Percentiles rank a stretch among this genome's conserved stretches.
Conservation (phyloP, 495 filamentous ascomycete genomes). For the Penicillium cataractarum region DNA sequence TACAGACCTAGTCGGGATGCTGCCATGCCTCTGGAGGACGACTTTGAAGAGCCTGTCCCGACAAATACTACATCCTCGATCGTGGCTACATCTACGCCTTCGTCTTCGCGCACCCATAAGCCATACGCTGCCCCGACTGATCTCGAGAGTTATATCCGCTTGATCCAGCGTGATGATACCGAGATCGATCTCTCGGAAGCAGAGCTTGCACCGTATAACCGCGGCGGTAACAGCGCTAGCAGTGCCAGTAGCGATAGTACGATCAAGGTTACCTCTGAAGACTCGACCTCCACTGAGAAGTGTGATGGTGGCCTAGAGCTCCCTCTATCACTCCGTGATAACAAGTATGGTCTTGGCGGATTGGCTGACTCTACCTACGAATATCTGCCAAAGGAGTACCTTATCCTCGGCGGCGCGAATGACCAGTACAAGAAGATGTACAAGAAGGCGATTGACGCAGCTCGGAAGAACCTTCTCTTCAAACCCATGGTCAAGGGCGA, state of each 20-base stretch:
- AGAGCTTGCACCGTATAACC: slow-evolving; percentile 32
- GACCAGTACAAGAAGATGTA: slow-evolving; percentile 86
- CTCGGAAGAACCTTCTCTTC: slow-evolving; percentile 78
- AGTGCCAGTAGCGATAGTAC: neutral
- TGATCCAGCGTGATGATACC: slow-evolving; percentile 25
- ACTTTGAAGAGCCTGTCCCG: neutral
- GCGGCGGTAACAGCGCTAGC: neutral
- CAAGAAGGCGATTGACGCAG: slow-evolving; percentile 66
- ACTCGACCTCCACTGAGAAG: slow-evolving; percentile 17
- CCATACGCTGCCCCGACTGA: slow-evolving; percentile 29
- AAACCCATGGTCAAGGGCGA: slow-evolving; percentile 78
- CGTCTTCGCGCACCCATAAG: slow-evolving; percentile 16
- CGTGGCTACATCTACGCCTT: neutral
- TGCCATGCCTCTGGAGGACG: slow-evolving; percentile 8
- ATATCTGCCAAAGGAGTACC: slow-evolving; percentile 81
- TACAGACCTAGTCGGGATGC: slow-evolving; percentile 14
- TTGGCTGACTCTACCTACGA: slow-evolving; percentile 92
- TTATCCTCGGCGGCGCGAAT: slow-evolving; percentile 79
- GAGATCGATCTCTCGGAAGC: slow-evolving; percentile 28
- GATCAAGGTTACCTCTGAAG: neutral
- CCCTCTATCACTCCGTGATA: slow-evolving; percentile 25
- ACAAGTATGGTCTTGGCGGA: slow-evolving; percentile 74
- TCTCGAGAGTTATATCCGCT: slow-evolving; percentile 30
- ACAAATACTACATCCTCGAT: neutral
- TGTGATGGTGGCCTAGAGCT: slow-evolving; percentile 38